Evolutionary conservation across 2,329 filamentous ascomycete genomes (phyloP), one percentile per base, ranked within the genome.

Genomic region (Paecilomyces sp.): DNA sequence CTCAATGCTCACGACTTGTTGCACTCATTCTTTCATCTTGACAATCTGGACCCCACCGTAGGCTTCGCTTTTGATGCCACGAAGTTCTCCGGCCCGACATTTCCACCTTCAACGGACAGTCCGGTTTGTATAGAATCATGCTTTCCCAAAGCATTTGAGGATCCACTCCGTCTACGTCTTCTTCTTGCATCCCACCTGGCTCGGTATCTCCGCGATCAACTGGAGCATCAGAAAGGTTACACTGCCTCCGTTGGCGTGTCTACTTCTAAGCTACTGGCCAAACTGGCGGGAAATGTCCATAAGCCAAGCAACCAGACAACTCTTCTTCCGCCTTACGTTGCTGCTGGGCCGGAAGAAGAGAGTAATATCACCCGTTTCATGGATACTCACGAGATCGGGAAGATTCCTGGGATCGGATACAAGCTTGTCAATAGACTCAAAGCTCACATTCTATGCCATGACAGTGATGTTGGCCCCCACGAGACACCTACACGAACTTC

Each of bases 281-380:
- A 97, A 74, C 82, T 97, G 13, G 90, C 87, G 9, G 93, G 93
- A 12, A 89, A 86, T 71, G 79, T 88, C 60, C 86, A 97, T 72
- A 97, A 97, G 76, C 93, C 93, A 0, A 87, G 88, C 60, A 88
- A 85, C 62, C 94, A 97, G 74, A 97, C 93, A 0, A 91, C 90
- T 0, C 78, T 97, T 7, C 75, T 96, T 52, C 86, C 89, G 4
- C 84, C 88, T 1, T 83, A 84, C 58, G 77, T 79, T 2, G 66
- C 64, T 24, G 58, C 58, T 13, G 25, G 63, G 34, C 62, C 64
- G 36, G 61, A 58, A 5, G 41, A 62, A 1, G 66, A 73, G 30
- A 80, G 77, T 65, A 86, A 87, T 61, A 81, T 89, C 12, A 79
- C 79, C 6, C 70, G 73, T 0, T 97, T 97, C 68, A 81, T 97